Conservation (phyloP, 352 stramenopile species). For the Nothophytophthora sp. region DNA sequence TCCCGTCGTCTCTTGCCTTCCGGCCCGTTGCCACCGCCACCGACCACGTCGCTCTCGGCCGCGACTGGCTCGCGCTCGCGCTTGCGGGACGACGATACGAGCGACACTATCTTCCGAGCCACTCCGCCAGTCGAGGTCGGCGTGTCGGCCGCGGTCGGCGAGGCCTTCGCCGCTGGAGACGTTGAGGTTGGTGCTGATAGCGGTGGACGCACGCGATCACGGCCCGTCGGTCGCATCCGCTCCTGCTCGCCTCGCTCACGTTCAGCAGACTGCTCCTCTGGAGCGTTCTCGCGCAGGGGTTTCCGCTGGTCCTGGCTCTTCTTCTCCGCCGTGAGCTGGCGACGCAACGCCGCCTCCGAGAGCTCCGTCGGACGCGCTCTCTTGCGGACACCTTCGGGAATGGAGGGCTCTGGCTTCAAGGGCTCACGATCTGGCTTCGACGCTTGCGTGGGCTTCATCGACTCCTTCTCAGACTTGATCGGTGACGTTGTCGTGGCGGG, state of each 20-base stretch:
- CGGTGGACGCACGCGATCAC: conserved; percentile 28
- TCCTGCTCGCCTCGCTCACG: no score
- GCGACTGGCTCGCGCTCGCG: conserved; percentile 56
- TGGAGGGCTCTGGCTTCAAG: conserved; percentile 18
- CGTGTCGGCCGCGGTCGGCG: conserved; percentile 14
- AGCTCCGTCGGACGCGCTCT: conserved; percentile 49
- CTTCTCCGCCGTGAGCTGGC: conserved; percentile 77
- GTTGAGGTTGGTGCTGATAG: conserved; percentile 14
- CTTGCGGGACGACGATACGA: conserved; percentile 73
- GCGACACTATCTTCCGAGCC: conserved; percentile 77
- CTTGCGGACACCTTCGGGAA: conserved; percentile 32
- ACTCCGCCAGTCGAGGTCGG: conserved; percentile 10
- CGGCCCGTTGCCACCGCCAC: conserved; percentile 3
- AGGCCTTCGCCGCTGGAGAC: conserved; percentile 7
- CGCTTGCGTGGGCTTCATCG: conserved; percentile 15
- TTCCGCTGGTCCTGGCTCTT: no score
- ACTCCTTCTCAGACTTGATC: conserved; percentile 15
- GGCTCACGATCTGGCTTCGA: conserved; percentile 19
- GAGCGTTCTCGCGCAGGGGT: conserved; percentile 26
- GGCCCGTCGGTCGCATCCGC: conserved; percentile 13
- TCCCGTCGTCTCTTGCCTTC: conserved; percentile 58
- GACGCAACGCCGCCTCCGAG: conserved; percentile 67
- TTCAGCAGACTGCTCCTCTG: conserved; percentile 26
- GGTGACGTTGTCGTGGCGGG: conserved; percentile 12
- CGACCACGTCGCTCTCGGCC: conserved; percentile 10